These are phyloP conservation scores for Phytophthora tentaculata DNA, from an alignment of 352 stramenopile genomes.

Conservation along the genomic window DNA sequence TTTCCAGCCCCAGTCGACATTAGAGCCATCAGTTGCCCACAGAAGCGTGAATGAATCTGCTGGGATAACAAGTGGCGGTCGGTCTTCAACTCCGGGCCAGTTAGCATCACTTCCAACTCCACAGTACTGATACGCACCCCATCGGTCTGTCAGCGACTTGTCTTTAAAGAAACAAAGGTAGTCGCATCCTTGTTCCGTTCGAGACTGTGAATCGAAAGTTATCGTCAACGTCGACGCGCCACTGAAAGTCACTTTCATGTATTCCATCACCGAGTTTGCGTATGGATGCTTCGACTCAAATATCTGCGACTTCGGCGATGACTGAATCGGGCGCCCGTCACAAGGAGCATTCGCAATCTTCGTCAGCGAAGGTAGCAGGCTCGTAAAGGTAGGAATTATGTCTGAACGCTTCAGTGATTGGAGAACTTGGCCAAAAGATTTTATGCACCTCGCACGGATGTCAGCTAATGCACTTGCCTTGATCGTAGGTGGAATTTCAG, in stretches of 20 bases:
- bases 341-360: constrained; percentile 53
- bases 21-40: constrained; percentile 86
- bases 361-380: constrained; percentile 43
- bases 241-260: constrained; percentile 80
- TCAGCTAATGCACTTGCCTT: constrained; percentile 54
- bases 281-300: constrained; percentile 91
- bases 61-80: constrained; percentile 73
- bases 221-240: constrained; percentile 68
- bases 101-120: constrained; percentile 74
- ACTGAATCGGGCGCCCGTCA: constrained; percentile 55
- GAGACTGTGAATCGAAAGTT: constrained; percentile 72
- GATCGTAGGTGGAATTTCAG: constrained; percentile 59
- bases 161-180: constrained; percentile 90
- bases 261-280: constrained; percentile 76
- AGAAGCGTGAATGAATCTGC: constrained; percentile 82
- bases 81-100: constrained; percentile 74
- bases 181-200: constrained; percentile 76
- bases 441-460: constrained; percentile 64
- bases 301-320: constrained; percentile 56
- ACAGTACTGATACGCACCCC: constrained; percentile 71
- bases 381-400: constrained; percentile 20
- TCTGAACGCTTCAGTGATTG: constrained; percentile 20
- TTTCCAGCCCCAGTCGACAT: constrained; percentile 91
- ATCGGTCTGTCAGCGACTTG: constrained; percentile 65
- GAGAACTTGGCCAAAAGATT: constrained; percentile 50